Percentiles rank a stretch among this genome's conserved stretches.
These are phyloP conservation scores for Porpolomopsis calyptriformis DNA, from an alignment of 768 basidiomycete species.

Conservation along the genomic window DNA sequence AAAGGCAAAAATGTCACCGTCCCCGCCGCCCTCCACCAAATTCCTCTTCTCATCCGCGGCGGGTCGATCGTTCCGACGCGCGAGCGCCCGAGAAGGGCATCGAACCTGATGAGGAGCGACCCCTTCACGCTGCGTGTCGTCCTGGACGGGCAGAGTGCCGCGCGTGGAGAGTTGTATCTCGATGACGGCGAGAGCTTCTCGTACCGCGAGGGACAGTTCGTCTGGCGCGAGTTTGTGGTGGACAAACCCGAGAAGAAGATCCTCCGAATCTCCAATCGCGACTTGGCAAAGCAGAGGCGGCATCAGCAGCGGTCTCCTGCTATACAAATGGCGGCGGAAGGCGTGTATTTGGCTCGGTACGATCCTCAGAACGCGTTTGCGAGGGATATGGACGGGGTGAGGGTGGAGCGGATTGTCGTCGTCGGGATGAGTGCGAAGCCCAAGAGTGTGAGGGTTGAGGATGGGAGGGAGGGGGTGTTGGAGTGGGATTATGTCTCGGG, in stretches of 20 bases:
- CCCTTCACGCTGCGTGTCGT: slow-evolving; percentile 89
- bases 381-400: slow-evolving; percentile 50
- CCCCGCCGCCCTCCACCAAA: slow-evolving; percentile 65
- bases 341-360: slow-evolving; percentile 38
- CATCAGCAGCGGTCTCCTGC: no score
- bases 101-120: slow-evolving; percentile 80
- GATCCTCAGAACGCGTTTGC: slow-evolving; percentile 59
- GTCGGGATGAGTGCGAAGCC: slow-evolving; percentile 63
- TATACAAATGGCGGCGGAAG: slow-evolving; percentile 51
- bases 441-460: slow-evolving; percentile 42
- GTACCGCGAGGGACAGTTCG: slow-evolving; percentile 64
- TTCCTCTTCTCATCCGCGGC: slow-evolving; percentile 83
- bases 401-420: slow-evolving; percentile 75
- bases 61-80: slow-evolving; percentile 85
- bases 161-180: slow-evolving; percentile 81
- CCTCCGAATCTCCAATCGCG: slow-evolving; percentile 41
- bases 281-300: slow-evolving; percentile 38
- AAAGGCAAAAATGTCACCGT: slow-evolving; percentile 63
- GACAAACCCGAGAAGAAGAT: slow-evolving; percentile 33
- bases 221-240: slow-evolving; percentile 73
- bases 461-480: slow-evolving; percentile 39
- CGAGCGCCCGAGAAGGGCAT: slow-evolving; percentile 77
- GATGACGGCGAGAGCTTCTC: slow-evolving; percentile 86
- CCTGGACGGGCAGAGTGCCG: slow-evolving; percentile 46
- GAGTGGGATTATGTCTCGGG: slow-evolving; percentile 64